Conservation (phyloP, 768 basidiomycete species). For the Kwoniella shandongensis region DNA sequence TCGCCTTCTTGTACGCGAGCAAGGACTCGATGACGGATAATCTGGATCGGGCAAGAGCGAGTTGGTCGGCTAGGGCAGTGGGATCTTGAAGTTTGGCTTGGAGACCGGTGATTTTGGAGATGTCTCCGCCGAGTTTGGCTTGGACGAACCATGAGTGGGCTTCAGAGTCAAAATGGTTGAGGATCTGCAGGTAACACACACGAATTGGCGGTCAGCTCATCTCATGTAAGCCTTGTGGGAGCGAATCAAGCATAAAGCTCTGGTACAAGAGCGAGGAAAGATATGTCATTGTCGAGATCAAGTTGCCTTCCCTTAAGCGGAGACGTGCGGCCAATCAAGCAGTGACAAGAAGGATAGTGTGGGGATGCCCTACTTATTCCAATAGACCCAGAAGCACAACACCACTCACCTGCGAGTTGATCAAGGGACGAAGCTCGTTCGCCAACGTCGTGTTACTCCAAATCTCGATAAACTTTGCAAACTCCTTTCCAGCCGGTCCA, state of each 20-base stretch:
- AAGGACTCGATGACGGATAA: conserved; percentile 10
- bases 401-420: conserved; percentile 15
- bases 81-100: conserved; percentile 2
- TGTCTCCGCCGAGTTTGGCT: conserved; percentile 10
- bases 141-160: conserved; percentile 17
- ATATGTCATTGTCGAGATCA: too few relatives aligned
- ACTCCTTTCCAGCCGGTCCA: conserved; percentile 18
- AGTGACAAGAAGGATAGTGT: too few relatives aligned
- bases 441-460: conserved; percentile 21
- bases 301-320: too few relatives aligned
- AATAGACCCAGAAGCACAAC: too few relatives aligned
- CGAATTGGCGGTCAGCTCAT: too few relatives aligned
- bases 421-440: conserved; percentile 19
- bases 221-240: too few relatives aligned
- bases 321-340: too few relatives aligned
- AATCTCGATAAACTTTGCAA: conserved; percentile 25
- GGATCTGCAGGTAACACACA: conserved; percentile 1
- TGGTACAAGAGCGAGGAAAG: too few relatives aligned
- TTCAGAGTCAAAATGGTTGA: conserved; percentile 5
- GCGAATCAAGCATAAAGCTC: too few relatives aligned
- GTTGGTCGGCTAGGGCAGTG: conserved; percentile 3
- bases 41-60: conserved; percentile 1
- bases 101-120: not conserved
- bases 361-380: too few relatives aligned
- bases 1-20: conserved; percentile 8